These are phyloP conservation scores for Cladosporium cucumerinum DNA, from an alignment of 2,329 filamentous ascomycete genomes.

Conservation along the genomic window DNA sequence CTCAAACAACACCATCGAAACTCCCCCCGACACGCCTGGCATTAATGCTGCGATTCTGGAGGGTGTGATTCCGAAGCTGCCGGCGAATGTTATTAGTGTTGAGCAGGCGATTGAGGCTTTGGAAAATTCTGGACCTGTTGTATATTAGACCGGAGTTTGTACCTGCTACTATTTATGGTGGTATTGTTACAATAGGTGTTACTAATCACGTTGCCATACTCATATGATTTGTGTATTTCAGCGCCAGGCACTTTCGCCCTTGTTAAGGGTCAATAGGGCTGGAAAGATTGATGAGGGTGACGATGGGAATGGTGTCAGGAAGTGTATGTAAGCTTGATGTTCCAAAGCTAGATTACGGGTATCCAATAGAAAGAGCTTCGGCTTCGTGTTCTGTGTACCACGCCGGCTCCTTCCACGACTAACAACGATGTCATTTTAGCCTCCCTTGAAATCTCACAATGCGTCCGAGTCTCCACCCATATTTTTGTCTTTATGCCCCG, in stretches of 20 bases:
- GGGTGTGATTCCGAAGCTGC: constrained; percentile 32
- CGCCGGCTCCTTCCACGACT: background rate
- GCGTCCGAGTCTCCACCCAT: background rate
- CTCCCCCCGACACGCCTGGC: constrained; percentile 23
- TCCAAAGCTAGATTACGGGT: background rate
- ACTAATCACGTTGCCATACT: background rate
- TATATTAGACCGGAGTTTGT: constrained; percentile 23
- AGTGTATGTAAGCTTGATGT: background rate
- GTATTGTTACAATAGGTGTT: background rate
- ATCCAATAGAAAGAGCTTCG: background rate
- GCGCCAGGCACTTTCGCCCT: no score
- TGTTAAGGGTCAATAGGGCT: no score
- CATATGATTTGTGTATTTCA: background rate
- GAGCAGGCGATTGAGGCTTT: constrained; percentile 33
- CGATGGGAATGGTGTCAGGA: background rate
- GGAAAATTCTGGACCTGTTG: constrained; percentile 26
- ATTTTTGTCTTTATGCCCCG: background rate
- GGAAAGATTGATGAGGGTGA: background rate
- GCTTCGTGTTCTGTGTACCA: constrained; percentile 1
- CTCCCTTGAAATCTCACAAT: background rate
- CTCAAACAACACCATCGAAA: constrained; percentile 34
- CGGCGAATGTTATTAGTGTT: constrained; percentile 32
- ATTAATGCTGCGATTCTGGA: constrained; percentile 32
- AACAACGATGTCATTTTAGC: background rate
- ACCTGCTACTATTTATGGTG: background rate